These are phyloP conservation scores for Pseudonectria buxi DNA, from an alignment of 2,329 filamentous ascomycete genomes.

Conservation along the genomic window DNA sequence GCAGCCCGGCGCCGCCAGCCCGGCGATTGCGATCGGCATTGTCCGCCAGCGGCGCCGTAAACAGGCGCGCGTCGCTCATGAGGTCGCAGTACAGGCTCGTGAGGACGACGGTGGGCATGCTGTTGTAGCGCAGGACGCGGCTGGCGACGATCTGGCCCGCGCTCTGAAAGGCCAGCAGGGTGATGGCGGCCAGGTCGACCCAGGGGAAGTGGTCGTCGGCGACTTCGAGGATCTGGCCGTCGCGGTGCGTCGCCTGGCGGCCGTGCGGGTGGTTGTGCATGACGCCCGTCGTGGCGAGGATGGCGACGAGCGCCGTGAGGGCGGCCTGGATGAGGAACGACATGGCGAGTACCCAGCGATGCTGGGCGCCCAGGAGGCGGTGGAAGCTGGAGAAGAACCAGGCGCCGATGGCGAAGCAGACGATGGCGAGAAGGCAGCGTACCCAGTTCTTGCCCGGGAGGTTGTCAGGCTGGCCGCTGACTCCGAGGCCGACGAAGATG, in stretches of 20 bases:
- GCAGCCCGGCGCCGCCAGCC: slow-evolving; percentile 12
- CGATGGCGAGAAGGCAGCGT: slow-evolving; percentile 21
- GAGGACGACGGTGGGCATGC: slow-evolving; percentile 20
- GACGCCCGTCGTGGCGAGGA: slow-evolving; percentile 18
- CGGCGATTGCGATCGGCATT: slow-evolving; percentile 20
- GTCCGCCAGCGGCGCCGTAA: slow-evolving; percentile 17
- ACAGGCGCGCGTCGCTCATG: slow-evolving; percentile 21
- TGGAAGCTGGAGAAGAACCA: slow-evolving; percentile 23
- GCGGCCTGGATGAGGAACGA: slow-evolving; percentile 17
- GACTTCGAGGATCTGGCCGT: slow-evolving; percentile 16
- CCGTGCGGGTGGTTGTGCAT: slow-evolving; percentile 15
- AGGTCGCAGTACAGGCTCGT: slow-evolving; percentile 22
- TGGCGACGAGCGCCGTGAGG: slow-evolving; percentile 17
- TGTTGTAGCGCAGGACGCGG: slow-evolving; percentile 21
- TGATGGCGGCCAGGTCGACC: slow-evolving; percentile 18
- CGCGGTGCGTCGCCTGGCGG: slow-evolving; percentile 7
- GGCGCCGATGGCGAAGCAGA: slow-evolving; percentile 17
- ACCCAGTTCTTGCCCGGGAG: slow-evolving; percentile 20
- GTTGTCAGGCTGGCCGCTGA: slow-evolving; percentile 20
- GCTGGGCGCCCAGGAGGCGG: slow-evolving; percentile 19
- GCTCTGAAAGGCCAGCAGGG: slow-evolving; percentile 20
- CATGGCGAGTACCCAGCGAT: slow-evolving; percentile 18
- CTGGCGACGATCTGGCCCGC: slow-evolving; percentile 21
- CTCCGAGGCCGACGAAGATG: slow-evolving; percentile 21
- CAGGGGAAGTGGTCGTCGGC: slow-evolving; percentile 17